Base-by-base conservation (phyloP, 163 green algal species). In the Scenedesmus sp. region DNA sequence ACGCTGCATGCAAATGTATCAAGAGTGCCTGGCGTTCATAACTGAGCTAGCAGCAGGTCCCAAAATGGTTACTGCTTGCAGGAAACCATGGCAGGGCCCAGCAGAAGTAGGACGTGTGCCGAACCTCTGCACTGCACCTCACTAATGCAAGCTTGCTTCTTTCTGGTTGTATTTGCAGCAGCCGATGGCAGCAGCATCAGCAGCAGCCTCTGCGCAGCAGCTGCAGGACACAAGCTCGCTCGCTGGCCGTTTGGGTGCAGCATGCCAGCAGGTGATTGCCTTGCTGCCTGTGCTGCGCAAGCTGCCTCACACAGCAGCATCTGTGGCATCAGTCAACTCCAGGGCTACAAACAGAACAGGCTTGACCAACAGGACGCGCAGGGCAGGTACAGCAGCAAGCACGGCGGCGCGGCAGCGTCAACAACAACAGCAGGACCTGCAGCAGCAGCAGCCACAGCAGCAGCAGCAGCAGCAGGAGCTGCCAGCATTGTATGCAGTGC, bases 181-280 rank as follows among this genome's bases (percentile, higher is more conserved):
- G 46, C 46, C 46, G 18, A n/a, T 10, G 8, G 15, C 77, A 59
- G 13, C 77, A 57, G 46, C 13, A 85, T 8, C 82, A 54, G 82
- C 55, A 52, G 52, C 79, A 13, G 46, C 52, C 23, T 6, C 9
- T 9, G n/a, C 16, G 20, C 55, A 56, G 82, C 87, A 74, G 23
- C 87, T 55, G 67, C n/a, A 20, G 10, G 23, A 60, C 8, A 23
- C 73, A n/a, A 23, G n/a, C 16, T 55, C 56, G 0, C 56, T 91
- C 1, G 73, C 73, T 12, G 73, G 56, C 6, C 87, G 87, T 4
- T 23, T 91, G 15, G 87, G 86, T 59, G 87, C 87, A 52, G 46
- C 73, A 2, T 91, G 87, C 74, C 55, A 74, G 13, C 73, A 85
- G 5, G 87, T 91, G 54, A 86, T 86, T 46, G 87, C 87, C 5